A percentile compares a stretch with the other conserved stretches of the same genome.
Evolutionary conservation across 2,329 filamentous ascomycete species (phyloP).

Genomic region (Penicillium brasilianum): DNA sequence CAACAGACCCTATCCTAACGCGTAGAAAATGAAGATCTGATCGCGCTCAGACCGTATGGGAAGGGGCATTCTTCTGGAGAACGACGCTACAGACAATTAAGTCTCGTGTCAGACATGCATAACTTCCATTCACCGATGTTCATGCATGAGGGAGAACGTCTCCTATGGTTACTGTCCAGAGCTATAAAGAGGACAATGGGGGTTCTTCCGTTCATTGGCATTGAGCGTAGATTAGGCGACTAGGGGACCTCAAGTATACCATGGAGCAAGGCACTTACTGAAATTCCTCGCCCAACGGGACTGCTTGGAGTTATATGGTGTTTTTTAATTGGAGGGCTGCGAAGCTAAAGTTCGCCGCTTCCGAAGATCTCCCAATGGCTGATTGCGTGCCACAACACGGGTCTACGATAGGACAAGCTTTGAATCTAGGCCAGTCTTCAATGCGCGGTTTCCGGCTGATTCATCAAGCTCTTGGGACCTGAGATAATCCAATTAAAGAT

Average conservation of each 20-base stretch:
- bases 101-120: background rate
- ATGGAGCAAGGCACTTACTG: background rate
- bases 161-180: background rate
- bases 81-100: background rate
- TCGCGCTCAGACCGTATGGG: slow-evolving; percentile 19
- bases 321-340: background rate
- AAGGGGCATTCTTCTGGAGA: background rate
- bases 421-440: slow-evolving; percentile 5
- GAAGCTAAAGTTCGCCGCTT: background rate
- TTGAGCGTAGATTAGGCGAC: background rate
- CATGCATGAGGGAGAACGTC: background rate
- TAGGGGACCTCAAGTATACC: slow-evolving; percentile 7
- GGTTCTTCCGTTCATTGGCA: background rate
- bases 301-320: background rate
- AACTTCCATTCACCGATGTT: background rate
- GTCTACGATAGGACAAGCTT: slow-evolving; percentile 9
- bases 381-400: slow-evolving; percentile 19
- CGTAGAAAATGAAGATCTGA: slow-evolving; percentile 10
- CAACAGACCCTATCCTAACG: background rate
- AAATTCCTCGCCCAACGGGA: background rate
- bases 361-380: slow-evolving; percentile 23
- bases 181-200: background rate
- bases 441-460: no score
- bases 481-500: background rate
- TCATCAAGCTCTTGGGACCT: background rate